Evolutionary conservation across 2,329 filamentous ascomycete genomes (phyloP), one percentile per base, ranked within the genome.

Genomic region (Aspergillus phoenicis): DNA sequence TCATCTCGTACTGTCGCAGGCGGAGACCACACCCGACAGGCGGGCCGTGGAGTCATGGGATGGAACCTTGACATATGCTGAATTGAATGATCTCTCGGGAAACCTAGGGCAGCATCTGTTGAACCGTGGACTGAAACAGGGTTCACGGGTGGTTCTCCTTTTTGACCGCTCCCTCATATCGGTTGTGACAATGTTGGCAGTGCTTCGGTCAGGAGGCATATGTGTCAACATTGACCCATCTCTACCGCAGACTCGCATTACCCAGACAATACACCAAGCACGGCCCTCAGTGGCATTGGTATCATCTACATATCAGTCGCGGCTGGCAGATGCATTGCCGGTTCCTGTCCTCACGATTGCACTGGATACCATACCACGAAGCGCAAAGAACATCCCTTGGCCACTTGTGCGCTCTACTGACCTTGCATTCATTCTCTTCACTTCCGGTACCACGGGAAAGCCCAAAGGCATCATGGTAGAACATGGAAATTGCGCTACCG

Each of bases 381-480:
- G 56, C 61, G 7, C 52, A 13, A 43, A 39, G 22, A 33, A 17
- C 6, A n/a, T 26, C 2, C 38, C 61, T 10, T 28, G 30, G 3
- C 26, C 24, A 8, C 13, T 24, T 22, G 60, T 53, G 47, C 43
- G 41, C 8, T 58, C 62, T 2, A 45, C 58, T 7, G 53, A 64
- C 30, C 49, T 57, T 8, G 60, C 60, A 8, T 64, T 62, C 55
- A 57, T 64, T 1, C 60, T 64, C 22, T 64, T 64, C 36, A 64
- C 62, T 7, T 64, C 62, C 8, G 62, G 62, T 13, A 62, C 57
- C 45, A 64, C 62, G 3, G 62, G 62, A 17, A 52, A 60, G 28
- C 62, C 62, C 20, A 64, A 64, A 36, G 62, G 62, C 8, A 62
- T 54, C 11, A 54, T 64, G 24, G 62, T 64, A 33, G 45, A 59